A percentile compares a stretch with the other conserved stretches of the same genome.
These are phyloP conservation scores for Cichorium intybus DNA, from an alignment of 140 eudicot species.

Conservation along the genomic window DNA sequence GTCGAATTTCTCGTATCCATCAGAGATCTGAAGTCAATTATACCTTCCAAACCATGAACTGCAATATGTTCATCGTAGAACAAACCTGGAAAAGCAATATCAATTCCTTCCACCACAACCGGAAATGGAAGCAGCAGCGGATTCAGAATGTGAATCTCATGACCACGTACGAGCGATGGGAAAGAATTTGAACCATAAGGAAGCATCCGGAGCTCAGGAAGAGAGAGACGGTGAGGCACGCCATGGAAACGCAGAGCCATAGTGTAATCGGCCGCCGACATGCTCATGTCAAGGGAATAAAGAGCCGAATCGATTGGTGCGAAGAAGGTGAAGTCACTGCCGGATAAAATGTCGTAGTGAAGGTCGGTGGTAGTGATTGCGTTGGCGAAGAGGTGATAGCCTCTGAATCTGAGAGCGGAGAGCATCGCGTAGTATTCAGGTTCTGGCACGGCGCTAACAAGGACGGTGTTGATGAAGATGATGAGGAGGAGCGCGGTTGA, in stretches of 20 bases:
- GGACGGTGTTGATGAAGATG: constrained; percentile 17
- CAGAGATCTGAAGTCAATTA: constrained; percentile 27
- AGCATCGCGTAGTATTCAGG: constrained; percentile 33
- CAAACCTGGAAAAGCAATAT: constrained; percentile 39
- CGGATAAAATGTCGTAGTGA: constrained; percentile 37
- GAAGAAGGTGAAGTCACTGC: constrained; percentile 47
- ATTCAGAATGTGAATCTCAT: constrained; percentile 14
- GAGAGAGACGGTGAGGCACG: constrained; percentile 43
- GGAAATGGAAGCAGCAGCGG: constrained; percentile 11
- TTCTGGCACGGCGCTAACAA: constrained; percentile 27
- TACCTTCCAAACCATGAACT: constrained; percentile 61
- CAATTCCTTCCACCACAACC: constrained; percentile 46
- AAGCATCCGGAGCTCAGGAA: constrained; percentile 39
- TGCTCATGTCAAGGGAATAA: constrained; percentile 45
- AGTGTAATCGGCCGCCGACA: constrained; percentile 44
- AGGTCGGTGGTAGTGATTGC: constrained; percentile 55
- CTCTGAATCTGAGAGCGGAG: constrained; percentile 36
- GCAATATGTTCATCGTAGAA: constrained; percentile 36
- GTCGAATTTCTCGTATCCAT: background rate
- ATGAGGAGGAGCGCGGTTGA: constrained; percentile 20
- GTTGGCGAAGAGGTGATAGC: constrained; percentile 55
- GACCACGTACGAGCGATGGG: constrained; percentile 32
- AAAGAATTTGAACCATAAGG: constrained; percentile 35
- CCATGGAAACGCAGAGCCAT: constrained; percentile 43
- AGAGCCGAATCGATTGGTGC: constrained; percentile 50